Base-by-base conservation (phyloP, 73 alveolate genomes). In the Durusdinium trenchii region DNA sequence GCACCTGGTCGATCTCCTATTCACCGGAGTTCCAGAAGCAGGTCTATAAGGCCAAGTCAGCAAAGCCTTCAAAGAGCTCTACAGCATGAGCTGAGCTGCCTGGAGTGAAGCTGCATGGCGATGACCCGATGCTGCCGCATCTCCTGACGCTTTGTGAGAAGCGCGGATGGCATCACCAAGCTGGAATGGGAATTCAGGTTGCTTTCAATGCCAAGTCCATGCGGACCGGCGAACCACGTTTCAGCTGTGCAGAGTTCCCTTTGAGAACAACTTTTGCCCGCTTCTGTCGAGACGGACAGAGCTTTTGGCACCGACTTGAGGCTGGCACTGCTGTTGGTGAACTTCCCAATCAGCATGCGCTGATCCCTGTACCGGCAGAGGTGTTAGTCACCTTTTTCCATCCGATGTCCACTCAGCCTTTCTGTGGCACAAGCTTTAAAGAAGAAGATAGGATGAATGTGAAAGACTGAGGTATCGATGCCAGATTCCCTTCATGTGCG, bases 171-270 rank as follows among this genome's bases (percentile, higher is more conserved):
- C 91, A 81, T 32, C 32, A 32, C 28, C 71, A 7, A 12, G 47
- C 45, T 30, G 69, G 69, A 0, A 32, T 81, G 1, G 91, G 91
- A 42, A 47, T 81, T 26, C 64, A 81, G 32, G 67, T 48, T 3
- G 91, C 91, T 32, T 46, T 30, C 64, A 46, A 45, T 30, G 91
- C 91, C 48, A 81, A 81, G 91, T 81, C 91, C 46, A 46, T 47
- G 9, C 67, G 91, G 69, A 47, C 91, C 4, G 69, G 69, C 0
- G 91, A 81, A 30, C 91, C 91, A 5, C 46, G 91, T 9, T 81
- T 81, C 47, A 28, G 48, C 45, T 16, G 46, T 0, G 45, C 64
- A 16, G 36, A 45, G 43, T 12, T 26, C 46, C 91, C 91, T 0
- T 69, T 81, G 23, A 0, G 91, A 45, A 81, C 62, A 45, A 47